phyloP scores from a whole-genome alignment of 2,329 filamentous ascomycete species.

The Trichoderma afroharzianum region DNA sequence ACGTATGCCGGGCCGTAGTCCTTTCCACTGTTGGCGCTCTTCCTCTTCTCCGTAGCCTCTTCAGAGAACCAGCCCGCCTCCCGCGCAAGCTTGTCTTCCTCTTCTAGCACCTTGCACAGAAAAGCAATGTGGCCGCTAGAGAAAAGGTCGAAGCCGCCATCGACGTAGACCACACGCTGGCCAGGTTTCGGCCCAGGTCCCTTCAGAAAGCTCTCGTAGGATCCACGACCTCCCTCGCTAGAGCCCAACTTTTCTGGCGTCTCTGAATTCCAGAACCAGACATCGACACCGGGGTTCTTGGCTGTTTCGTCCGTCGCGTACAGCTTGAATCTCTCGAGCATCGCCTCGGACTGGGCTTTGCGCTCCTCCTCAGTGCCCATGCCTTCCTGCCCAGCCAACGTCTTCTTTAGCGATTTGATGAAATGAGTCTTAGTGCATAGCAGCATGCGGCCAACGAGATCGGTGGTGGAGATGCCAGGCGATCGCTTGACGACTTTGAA shows the following conservation, averaged over 20 bases:
- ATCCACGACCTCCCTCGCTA: conserved; percentile 53
- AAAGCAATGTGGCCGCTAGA: conserved; percentile 97
- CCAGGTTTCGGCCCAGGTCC: conserved; percentile 70
- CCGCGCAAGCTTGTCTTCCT: conserved; percentile 67
- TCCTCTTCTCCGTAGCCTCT: conserved; percentile 59
- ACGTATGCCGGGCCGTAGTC: conserved; percentile 83
- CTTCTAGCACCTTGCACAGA: conserved; percentile 68
- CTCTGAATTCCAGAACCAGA: conserved; percentile 76
- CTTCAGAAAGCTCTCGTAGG: conserved; percentile 64
- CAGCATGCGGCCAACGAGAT: conserved; percentile 96
- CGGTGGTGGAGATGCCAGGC: conserved; percentile 93
- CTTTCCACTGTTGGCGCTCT: conserved; percentile 52
- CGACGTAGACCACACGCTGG: conserved; percentile 88
- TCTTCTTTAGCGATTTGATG: conserved; percentile 71
- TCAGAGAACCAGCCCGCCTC: conserved; percentile 71
- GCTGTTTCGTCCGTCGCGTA: conserved; percentile 88
- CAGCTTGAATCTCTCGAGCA: conserved; percentile 73
- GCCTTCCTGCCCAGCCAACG: conserved; percentile 69
- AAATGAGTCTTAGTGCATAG: conserved; percentile 94
- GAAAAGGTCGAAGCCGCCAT: conserved; percentile 95
- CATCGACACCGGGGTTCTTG: conserved; percentile 70
- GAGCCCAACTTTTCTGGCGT: conserved; percentile 43
- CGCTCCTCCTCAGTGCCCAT: conserved; percentile 66
- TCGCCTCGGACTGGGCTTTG: conserved; percentile 58
- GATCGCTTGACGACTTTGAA: conserved; percentile 98